Percentiles rank a stretch among this genome's conserved stretches.
Conservation (phyloP, 2,329 filamentous ascomycete species). For the Intubia oerlemansii region DNA sequence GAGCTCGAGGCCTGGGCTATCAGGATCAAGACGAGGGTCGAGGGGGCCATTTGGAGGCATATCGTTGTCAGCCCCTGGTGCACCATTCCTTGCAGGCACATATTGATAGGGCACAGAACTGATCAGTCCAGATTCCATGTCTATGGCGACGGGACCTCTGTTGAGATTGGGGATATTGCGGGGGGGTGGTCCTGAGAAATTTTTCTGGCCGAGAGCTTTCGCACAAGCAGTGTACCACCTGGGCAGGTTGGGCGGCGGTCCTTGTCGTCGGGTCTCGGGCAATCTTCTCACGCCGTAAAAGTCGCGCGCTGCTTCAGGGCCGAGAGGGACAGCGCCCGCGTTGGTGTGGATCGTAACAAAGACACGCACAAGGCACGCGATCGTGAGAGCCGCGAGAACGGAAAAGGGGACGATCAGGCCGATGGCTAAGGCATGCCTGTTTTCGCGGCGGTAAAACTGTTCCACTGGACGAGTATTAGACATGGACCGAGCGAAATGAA, state of each 20-base stretch:
- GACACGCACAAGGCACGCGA: conserved; percentile 49
- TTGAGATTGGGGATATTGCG: too few species aligned
- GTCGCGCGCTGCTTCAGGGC: conserved; percentile 13
- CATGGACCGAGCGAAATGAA: conserved; percentile 1
- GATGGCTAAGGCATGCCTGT: conserved; percentile 35
- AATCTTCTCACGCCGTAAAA: conserved; percentile 3
- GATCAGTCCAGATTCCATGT: conserved; percentile 8
- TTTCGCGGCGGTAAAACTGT: conserved; percentile 37
- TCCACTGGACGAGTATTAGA: conserved; percentile 29
- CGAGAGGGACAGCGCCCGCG: conserved; percentile 55
- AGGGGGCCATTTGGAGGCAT: too few species aligned
- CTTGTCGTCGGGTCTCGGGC: too few species aligned
- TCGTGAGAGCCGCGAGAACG: conserved; percentile 44
- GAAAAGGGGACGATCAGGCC: conserved; percentile 48
- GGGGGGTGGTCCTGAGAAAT: too few species aligned
- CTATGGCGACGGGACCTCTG: too few species aligned
- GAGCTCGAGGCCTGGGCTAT: conserved; percentile 45
- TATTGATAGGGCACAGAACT: conserved; percentile 4
- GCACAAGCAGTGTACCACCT: too few species aligned
- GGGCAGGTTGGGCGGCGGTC: too few species aligned
- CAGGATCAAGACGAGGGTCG: conserved; percentile 25
- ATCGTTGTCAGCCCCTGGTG: too few species aligned
- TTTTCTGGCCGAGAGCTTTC: too few species aligned
- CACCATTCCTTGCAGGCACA: too few species aligned
- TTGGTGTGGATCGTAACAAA: conserved; percentile 44